A percentile compares a stretch with the other conserved stretches of the same genome.
Evolutionary conservation across 495 filamentous ascomycete genomes (phyloP).

Genomic region (Pseudotulostoma volvatum): DNA sequence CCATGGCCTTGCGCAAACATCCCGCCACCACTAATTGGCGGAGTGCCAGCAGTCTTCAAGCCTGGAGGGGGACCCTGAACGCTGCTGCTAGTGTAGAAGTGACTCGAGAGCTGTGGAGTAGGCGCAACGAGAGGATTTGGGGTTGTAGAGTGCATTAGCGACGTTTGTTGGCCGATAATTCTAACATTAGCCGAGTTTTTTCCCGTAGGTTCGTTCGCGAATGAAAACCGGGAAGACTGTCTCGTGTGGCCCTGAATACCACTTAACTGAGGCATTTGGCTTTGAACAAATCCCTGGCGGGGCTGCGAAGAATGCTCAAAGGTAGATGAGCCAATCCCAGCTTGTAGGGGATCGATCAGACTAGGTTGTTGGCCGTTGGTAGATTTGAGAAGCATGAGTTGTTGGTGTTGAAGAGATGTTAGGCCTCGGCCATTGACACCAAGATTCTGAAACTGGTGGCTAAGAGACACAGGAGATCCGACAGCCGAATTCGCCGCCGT

Average conservation of each 20-base stretch:
- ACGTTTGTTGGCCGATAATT: constrained; percentile 75
- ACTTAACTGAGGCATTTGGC: constrained; percentile 32
- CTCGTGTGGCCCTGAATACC: constrained; percentile 58
- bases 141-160: constrained; percentile 64
- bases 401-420: constrained; percentile 67
- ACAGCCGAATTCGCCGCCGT: constrained; percentile 30
- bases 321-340: constrained; percentile 26
- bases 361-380: constrained; percentile 35
- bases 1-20: constrained; percentile 67
- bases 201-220: constrained; percentile 63
- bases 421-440: constrained; percentile 51
- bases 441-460: constrained; percentile 37
- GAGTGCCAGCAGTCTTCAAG: constrained; percentile 83
- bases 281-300: constrained; percentile 42
- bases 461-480: constrained; percentile 29
- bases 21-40: constrained; percentile 60
- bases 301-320: constrained; percentile 26
- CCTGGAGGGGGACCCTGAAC: constrained; percentile 91
- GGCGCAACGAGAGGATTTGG: constrained; percentile 43
- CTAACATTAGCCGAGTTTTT: constrained; percentile 74
- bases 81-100: constrained; percentile 33
- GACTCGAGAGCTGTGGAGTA: constrained; percentile 28
- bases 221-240: constrained; percentile 77
- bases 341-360: constrained; percentile 42
- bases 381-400: constrained; percentile 50